Conservation (phyloP, 768 basidiomycete genomes). For the Clitopilus passeckerianus region DNA sequence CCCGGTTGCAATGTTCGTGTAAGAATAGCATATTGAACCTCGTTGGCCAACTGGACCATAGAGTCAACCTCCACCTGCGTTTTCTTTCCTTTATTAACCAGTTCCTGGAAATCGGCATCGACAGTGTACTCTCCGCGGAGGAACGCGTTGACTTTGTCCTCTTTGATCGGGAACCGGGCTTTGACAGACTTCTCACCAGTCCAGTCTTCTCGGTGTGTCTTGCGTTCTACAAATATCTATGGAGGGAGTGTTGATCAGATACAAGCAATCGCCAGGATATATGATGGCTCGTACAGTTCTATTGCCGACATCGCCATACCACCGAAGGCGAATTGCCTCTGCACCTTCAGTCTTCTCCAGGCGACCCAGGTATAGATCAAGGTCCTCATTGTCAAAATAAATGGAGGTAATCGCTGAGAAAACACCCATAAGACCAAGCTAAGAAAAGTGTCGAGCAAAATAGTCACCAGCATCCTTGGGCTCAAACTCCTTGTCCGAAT, state of each 20-base stretch:
- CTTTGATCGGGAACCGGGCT: constrained; percentile 93
- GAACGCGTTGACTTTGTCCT: constrained; percentile 89
- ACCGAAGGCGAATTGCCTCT: constrained; percentile 91
- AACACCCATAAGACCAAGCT: background rate
- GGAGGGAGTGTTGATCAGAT: background rate
- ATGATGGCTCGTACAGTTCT: constrained; percentile 56
- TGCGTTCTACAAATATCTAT: constrained; percentile 84
- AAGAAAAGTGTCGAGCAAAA: background rate
- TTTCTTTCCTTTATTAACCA: constrained; percentile 90
- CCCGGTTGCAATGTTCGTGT: constrained; percentile 81
- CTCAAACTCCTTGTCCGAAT: constrained; percentile 90
- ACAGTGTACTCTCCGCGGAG: constrained; percentile 86
- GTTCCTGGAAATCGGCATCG: constrained; percentile 86
- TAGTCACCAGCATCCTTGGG: constrained; percentile 68
- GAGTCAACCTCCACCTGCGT: constrained; percentile 83
- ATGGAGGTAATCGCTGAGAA: constrained; percentile 86
- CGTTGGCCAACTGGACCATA: constrained; percentile 96
- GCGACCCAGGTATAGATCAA: constrained; percentile 94
- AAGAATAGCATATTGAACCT: constrained; percentile 89
- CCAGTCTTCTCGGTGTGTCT: constrained; percentile 97
- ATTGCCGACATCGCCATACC: constrained; percentile 88
- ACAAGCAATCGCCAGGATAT: background rate
- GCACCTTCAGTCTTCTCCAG: constrained; percentile 99
- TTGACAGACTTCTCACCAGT: constrained; percentile 99
- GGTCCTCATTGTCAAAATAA: constrained; percentile 94